Conservation (phyloP, 2,329 filamentous ascomycete species). For the Hymenoscyphus salicellus region DNA sequence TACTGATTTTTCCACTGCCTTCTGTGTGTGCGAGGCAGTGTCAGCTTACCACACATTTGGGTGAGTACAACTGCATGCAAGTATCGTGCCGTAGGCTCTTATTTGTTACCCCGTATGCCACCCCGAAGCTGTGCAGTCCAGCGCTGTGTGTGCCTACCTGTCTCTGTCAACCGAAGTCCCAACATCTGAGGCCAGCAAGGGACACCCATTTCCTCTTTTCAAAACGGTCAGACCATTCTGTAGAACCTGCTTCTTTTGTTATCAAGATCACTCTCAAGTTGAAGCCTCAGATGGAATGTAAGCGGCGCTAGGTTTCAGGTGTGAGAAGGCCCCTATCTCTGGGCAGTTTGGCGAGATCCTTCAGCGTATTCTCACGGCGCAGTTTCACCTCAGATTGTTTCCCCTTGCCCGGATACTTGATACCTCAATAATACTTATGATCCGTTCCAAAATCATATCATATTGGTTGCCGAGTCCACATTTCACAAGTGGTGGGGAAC, state of each 20-base stretch:
- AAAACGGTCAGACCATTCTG: neutral
- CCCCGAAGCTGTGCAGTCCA: neutral
- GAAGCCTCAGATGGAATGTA: constrained; percentile 1
- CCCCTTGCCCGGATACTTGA: neutral
- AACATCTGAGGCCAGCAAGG: neutral
- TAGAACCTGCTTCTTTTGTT: neutral
- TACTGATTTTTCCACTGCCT: too few relatives aligned
- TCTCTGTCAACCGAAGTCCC: neutral
- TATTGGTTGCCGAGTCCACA: neutral
- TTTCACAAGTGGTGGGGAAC: neutral
- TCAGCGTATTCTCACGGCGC: neutral
- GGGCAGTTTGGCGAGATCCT: neutral
- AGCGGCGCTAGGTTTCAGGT: neutral
- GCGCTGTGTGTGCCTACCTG: neutral
- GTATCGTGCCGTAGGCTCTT: neutral
- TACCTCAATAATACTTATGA: neutral
- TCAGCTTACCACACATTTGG: too few relatives aligned
- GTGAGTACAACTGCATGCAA: too few relatives aligned
- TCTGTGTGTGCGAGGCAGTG: too few relatives aligned
- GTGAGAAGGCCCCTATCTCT: neutral
- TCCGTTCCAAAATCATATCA: neutral
- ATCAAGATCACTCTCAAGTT: neutral
- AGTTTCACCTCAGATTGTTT: neutral
- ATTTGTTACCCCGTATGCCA: too few relatives aligned
- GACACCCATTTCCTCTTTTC: neutral